Conservation (phyloP, 106 monocot genomes). For the Xerophyta viscosa region DNA sequence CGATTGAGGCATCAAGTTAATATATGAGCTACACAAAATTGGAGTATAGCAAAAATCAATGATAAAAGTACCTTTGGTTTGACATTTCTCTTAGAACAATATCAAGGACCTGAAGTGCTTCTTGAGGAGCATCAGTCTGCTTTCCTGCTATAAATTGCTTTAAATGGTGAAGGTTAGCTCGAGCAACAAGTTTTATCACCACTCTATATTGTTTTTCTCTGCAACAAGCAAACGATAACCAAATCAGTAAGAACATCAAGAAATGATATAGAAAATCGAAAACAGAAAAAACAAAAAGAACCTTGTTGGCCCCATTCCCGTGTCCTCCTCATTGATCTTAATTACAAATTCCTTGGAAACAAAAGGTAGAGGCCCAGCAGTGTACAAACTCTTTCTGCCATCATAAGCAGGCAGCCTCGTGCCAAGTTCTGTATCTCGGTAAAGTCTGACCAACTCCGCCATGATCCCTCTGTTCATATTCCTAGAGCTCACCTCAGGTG, state of each 20-base stretch:
- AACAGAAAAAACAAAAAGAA: not conserved
- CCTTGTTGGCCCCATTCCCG: constrained; percentile 29
- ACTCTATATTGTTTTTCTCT: constrained; percentile 73
- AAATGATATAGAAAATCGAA: not conserved
- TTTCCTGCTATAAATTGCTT: constrained; percentile 53
- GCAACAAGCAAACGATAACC: not conserved
- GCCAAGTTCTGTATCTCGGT: constrained; percentile 59
- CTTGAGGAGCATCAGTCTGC: constrained; percentile 86
- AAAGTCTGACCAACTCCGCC: constrained; percentile 52
- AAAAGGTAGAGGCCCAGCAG: constrained; percentile 71
- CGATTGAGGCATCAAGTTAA: not conserved
- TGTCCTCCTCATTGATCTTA: constrained; percentile 54
- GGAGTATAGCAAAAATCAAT: no score
- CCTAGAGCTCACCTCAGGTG: constrained; percentile 49
- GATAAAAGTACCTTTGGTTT: constrained; percentile 55
- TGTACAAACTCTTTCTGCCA: constrained; percentile 78
- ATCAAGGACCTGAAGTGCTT: constrained; percentile 79
- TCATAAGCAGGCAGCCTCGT: constrained; percentile 83
- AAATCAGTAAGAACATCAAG: not conserved
- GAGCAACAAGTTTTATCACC: constrained; percentile 74
- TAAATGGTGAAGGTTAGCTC: constrained; percentile 65
- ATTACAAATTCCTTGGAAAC: constrained; percentile 56
- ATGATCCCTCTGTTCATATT: constrained; percentile 59
- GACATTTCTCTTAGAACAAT: constrained; percentile 78
- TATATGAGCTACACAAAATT: not conserved